phyloP scores from a whole-genome alignment of 352 stramenopile species.

The Phytophthora fragariaefolia region DNA sequence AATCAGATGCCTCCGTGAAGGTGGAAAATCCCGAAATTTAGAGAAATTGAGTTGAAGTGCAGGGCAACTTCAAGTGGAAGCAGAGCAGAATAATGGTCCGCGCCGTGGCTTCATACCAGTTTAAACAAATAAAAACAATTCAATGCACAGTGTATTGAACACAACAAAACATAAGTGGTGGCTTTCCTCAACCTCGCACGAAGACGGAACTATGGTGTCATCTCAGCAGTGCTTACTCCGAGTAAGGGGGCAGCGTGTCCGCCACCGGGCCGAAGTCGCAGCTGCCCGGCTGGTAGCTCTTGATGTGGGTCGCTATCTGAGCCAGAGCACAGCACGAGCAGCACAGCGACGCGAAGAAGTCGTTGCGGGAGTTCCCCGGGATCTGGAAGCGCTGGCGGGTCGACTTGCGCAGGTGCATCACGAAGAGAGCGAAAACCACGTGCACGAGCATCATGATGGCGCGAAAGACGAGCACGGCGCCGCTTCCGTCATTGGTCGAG shows the following conservation, averaged over 20 bases:
- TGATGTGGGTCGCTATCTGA: slow-evolving; percentile 64
- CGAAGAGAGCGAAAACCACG: slow-evolving; percentile 27
- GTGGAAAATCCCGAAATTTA: slow-evolving; percentile 13
- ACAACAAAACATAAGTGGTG: background rate
- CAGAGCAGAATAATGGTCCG: background rate
- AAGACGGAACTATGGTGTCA: background rate
- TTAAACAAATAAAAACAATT: background rate
- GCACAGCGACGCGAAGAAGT: slow-evolving; percentile 44
- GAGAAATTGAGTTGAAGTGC: slow-evolving; percentile 7
- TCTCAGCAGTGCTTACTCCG: slow-evolving; percentile 7
- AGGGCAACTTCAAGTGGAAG: background rate
- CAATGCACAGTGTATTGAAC: background rate
- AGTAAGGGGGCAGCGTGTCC: slow-evolving; percentile 46
- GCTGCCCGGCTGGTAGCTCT: slow-evolving; percentile 55
- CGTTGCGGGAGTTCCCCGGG: slow-evolving; percentile 36
- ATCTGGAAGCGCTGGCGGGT: slow-evolving; percentile 51
- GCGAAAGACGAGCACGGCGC: slow-evolving; percentile 20
- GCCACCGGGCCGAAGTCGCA: slow-evolving; percentile 42
- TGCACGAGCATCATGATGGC: slow-evolving; percentile 20
- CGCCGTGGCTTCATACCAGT: background rate
- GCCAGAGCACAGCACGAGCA: slow-evolving; percentile 57
- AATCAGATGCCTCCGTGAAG: slow-evolving; percentile 27
- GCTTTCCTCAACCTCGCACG: background rate
- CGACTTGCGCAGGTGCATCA: slow-evolving; percentile 37
- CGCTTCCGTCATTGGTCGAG: slow-evolving; percentile 16